Evolutionary conservation across 1,284 basidiomycete genomes (phyloP).

Genomic region (Volvariella surrecta): DNA sequence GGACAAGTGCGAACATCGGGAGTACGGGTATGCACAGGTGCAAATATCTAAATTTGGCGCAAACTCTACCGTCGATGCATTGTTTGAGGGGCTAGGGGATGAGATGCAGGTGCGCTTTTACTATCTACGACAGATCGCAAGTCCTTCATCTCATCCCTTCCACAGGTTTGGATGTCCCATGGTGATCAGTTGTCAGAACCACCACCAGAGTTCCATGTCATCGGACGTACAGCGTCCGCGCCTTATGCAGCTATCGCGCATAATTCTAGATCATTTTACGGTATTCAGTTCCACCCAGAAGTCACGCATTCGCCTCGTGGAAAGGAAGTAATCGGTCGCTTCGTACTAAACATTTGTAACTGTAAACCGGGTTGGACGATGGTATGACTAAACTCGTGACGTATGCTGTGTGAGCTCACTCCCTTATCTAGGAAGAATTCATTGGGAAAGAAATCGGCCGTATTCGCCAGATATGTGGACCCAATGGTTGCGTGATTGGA

Average conservation of each 20-base stretch:
- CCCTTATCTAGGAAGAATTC: slow-evolving; percentile 75
- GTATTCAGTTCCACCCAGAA: slow-evolving; percentile 99
- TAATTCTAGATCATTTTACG: slow-evolving; percentile 84
- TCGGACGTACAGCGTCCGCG: slow-evolving; percentile 83
- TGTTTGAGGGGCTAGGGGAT: slow-evolving; percentile 82
- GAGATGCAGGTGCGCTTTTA: slow-evolving; percentile 63
- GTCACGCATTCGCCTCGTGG: slow-evolving; percentile 93
- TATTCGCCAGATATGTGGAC: slow-evolving; percentile 93
- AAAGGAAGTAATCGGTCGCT: slow-evolving; percentile 86
- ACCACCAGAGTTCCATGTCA: slow-evolving; percentile 81
- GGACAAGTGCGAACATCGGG: slow-evolving; percentile 83
- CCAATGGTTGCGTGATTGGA: slow-evolving; percentile 93
- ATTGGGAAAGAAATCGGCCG: slow-evolving; percentile 96
- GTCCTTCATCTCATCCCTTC: background rate
- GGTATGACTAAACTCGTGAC: slow-evolving; percentile 35
- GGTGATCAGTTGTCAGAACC: slow-evolving; percentile 87
- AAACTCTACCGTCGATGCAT: slow-evolving; percentile 54
- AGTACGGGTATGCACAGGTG: slow-evolving; percentile 91
- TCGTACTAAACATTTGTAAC: slow-evolving; percentile 81
- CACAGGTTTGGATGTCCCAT: slow-evolving; percentile 98
- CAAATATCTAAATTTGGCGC: slow-evolving; percentile 65
- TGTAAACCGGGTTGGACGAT: slow-evolving; percentile 91
- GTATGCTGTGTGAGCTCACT: slow-evolving; percentile 5
- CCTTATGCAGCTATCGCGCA: slow-evolving; percentile 95
- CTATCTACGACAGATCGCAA: background rate